Percentiles rank a stretch among this genome's conserved stretches.
These are phyloP conservation scores for Tricholoma sp. DNA, from an alignment of 768 basidiomycete genomes.

Conservation along the genomic window DNA sequence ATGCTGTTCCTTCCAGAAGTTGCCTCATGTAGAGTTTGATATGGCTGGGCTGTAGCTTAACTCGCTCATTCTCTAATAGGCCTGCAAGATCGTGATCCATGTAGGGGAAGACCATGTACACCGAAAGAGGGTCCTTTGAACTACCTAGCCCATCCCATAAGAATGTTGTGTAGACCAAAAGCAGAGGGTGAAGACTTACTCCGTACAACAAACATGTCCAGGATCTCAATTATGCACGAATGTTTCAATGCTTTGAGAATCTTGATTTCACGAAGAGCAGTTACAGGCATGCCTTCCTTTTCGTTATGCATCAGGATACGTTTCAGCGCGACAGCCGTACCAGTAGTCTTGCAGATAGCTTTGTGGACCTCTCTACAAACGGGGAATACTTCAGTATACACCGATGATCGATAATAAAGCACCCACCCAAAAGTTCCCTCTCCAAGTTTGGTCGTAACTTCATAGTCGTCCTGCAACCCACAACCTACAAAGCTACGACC, in stretches of 20 bases:
- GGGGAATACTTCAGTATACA: slow-evolving; percentile 4
- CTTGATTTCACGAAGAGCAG: slow-evolving; percentile 94
- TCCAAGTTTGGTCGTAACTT: slow-evolving; percentile 80
- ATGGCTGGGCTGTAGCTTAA: slow-evolving; percentile 74
- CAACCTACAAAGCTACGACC: slow-evolving; percentile 65
- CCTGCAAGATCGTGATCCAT: slow-evolving; percentile 99
- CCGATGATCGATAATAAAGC: background rate
- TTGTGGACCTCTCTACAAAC: slow-evolving; percentile 80
- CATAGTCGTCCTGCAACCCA: slow-evolving; percentile 71
- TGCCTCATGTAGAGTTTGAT: slow-evolving; percentile 98
- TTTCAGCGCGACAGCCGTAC: slow-evolving; percentile 77
- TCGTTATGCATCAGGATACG: slow-evolving; percentile 96
- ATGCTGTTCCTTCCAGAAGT: slow-evolving; percentile 91
- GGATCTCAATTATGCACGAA: slow-evolving; percentile 76
- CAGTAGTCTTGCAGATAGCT: slow-evolving; percentile 60
- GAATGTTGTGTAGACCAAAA: background rate
- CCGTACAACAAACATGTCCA: slow-evolving; percentile 89
- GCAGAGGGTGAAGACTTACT: slow-evolving; percentile 39
- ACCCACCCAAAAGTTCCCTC: slow-evolving; percentile 96
- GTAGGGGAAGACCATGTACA: slow-evolving; percentile 99
- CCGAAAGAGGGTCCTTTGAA: slow-evolving; percentile 68
- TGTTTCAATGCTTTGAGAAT: slow-evolving; percentile 89
- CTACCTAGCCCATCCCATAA: slow-evolving; percentile 38
- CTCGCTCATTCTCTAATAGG: slow-evolving; percentile 85
- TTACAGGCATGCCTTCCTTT: slow-evolving; percentile 95